Conservation (phyloP, 305 asterid species). For the Fraxinus albicans region DNA sequence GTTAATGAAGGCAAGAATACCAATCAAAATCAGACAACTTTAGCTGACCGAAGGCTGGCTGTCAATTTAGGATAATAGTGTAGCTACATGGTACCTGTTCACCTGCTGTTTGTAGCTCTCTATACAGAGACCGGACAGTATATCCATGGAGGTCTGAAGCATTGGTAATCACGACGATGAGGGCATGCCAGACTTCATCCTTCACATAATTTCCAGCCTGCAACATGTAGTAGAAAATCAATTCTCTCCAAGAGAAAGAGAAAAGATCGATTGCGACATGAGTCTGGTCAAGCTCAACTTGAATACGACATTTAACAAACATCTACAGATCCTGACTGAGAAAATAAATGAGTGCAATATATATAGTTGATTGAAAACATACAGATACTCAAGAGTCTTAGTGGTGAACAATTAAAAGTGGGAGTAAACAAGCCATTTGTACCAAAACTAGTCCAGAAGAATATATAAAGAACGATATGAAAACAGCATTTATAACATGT, state of each 20-base stretch:
- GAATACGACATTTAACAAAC: background rate
- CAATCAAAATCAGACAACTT: background rate
- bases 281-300: conserved; percentile 12
- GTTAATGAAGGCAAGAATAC: conserved; percentile 1
- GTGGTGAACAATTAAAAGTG: background rate
- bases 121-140: conserved; percentile 75
- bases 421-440: background rate
- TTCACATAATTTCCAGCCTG: conserved; percentile 96
- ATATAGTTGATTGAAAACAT: conserved; percentile 14
- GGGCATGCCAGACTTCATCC: conserved; percentile 97
- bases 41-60: background rate
- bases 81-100: conserved; percentile 64
- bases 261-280: background rate
- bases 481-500: background rate
- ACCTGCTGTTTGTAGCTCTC: conserved; percentile 62
- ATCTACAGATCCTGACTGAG: conserved; percentile 2
- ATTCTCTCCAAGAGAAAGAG: conserved; percentile 12
- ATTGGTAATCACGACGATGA: conserved; percentile 81
- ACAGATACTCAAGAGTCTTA: background rate
- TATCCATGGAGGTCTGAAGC: conserved; percentile 95
- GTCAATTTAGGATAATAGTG: conserved; percentile 1
- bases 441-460: background rate
- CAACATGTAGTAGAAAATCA: conserved; percentile 33
- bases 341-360: conserved; percentile 9
- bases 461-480: background rate